phyloP scores from a whole-genome alignment of 2,329 filamentous ascomycete species.

The Sarocladium oryzae region DNA sequence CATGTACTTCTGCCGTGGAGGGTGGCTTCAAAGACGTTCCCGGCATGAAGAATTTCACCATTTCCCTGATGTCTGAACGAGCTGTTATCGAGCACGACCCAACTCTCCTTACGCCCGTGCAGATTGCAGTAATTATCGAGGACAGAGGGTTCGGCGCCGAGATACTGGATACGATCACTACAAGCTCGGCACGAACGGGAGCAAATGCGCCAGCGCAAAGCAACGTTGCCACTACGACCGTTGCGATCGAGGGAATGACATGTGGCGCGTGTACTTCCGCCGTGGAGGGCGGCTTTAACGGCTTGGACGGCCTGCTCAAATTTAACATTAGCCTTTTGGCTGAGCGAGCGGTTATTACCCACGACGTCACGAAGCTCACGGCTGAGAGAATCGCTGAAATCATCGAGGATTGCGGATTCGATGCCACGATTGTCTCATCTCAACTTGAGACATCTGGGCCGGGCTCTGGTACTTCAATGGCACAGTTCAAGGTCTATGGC shows the following conservation, averaged over 20 bases:
- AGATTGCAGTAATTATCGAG: constrained; percentile 55
- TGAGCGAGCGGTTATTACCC: constrained; percentile 82
- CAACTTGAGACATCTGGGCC: constrained; percentile 51
- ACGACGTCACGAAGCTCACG: constrained; percentile 66
- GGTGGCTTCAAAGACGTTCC: constrained; percentile 68
- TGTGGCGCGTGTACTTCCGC: constrained; percentile 94
- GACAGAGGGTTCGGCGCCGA: constrained; percentile 76
- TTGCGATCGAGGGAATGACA: constrained; percentile 94
- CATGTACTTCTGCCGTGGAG: constrained; percentile 81
- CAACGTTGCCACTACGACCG: constrained; percentile 64
- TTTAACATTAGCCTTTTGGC: constrained; percentile 95
- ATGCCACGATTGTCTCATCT: constrained; percentile 75
- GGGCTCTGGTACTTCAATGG: constrained; percentile 44
- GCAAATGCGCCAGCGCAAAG: constrained; percentile 15
- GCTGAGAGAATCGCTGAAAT: constrained; percentile 70
- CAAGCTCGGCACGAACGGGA: constrained; percentile 26
- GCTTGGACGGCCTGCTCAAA: constrained; percentile 69
- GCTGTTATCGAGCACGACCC: constrained; percentile 80
- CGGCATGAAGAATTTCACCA: constrained; percentile 70
- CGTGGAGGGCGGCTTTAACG: constrained; percentile 74
- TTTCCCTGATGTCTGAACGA: constrained; percentile 77
- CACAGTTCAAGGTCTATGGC: constrained; percentile 82
- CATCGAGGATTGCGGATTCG: constrained; percentile 87
- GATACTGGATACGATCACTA: constrained; percentile 63
- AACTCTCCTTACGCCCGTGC: constrained; percentile 40